Conservation (phyloP, 805 yeast species). For the Teunomyces funiuensis region DNA sequence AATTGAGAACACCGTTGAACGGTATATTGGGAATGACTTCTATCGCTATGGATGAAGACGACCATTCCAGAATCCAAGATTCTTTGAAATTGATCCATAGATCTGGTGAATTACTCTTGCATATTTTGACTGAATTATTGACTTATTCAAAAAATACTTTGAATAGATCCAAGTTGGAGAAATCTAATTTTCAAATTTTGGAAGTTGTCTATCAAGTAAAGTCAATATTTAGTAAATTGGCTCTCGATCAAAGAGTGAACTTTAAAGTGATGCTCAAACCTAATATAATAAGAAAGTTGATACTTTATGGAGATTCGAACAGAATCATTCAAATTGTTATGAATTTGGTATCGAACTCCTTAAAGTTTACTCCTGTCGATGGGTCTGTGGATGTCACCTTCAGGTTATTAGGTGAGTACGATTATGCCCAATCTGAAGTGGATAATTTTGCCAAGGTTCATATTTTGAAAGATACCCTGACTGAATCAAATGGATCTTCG, state of each 20-base stretch:
- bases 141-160: slow-evolving; percentile 92
- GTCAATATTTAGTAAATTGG: slow-evolving; percentile 80
- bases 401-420: slow-evolving; percentile 70
- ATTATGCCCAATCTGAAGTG: slow-evolving; percentile 41
- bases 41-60: slow-evolving; percentile 85
- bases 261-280: slow-evolving; percentile 66
- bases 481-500: slow-evolving; percentile 2
- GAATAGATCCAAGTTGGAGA: slow-evolving; percentile 79
- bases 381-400: slow-evolving; percentile 73
- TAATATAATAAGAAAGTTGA: slow-evolving; percentile 55
- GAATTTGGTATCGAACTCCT: slow-evolving; percentile 86
- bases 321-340: slow-evolving; percentile 88
- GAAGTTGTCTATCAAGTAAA: slow-evolving; percentile 85
- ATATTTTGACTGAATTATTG: slow-evolving; percentile 83
- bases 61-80: slow-evolving; percentile 63
- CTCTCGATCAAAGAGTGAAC: slow-evolving; percentile 72
- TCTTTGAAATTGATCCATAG: slow-evolving; percentile 81
- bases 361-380: slow-evolving; percentile 89
- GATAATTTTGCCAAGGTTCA: slow-evolving; percentile 47
- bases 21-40: slow-evolving; percentile 97
- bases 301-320: slow-evolving; percentile 84
- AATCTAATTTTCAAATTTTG: slow-evolving; percentile 71
- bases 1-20: slow-evolving; percentile 90
- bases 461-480: slow-evolving; percentile 26
- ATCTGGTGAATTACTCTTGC: slow-evolving; percentile 86